Percentiles rank a stretch among this genome's conserved stretches.
Evolutionary conservation across 1,284 basidiomycete genomes (phyloP).

Genomic region (Caloboletus inedulis): DNA sequence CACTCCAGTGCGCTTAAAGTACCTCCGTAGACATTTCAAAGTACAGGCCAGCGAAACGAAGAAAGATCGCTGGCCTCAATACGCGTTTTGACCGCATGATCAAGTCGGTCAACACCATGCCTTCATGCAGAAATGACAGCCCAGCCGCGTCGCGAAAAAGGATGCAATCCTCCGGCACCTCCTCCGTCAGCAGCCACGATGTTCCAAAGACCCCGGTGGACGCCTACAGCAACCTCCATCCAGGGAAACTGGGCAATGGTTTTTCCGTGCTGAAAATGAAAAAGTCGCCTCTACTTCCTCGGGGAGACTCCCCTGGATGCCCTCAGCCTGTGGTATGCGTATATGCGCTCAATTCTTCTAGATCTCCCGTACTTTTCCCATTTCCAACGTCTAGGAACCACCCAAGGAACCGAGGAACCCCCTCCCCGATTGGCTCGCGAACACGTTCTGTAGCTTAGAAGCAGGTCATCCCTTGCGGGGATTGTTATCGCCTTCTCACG

Average conservation of each 20-base stretch:
- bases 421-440: slow-evolving; percentile 47
- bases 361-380: slow-evolving; percentile 13
- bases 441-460: slow-evolving; percentile 42
- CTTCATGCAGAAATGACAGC: slow-evolving; percentile 22
- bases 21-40: slow-evolving; percentile 11
- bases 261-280: slow-evolving; percentile 47
- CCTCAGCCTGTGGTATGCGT: slow-evolving; percentile 29
- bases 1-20: slow-evolving; percentile 2
- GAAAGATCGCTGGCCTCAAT: slow-evolving; percentile 52
- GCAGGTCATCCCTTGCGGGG: slow-evolving; percentile 44
- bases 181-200: slow-evolving; percentile 45
- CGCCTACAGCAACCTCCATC: slow-evolving; percentile 35
- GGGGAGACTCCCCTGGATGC: slow-evolving; percentile 10
- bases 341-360: slow-evolving; percentile 30
- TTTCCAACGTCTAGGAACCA: slow-evolving; percentile 19
- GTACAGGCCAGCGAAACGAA: slow-evolving; percentile 39
- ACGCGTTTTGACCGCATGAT: slow-evolving; percentile 64
- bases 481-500: slow-evolving; percentile 33
- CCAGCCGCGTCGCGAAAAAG: slow-evolving; percentile 29
- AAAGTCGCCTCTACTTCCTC: slow-evolving; percentile 10
- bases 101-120: slow-evolving; percentile 47
- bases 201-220: slow-evolving; percentile 43
- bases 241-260: slow-evolving; percentile 36
- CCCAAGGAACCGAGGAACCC: slow-evolving; percentile 16
- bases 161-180: slow-evolving; percentile 41